phyloP scores from a whole-genome alignment of 1,284 basidiomycete species.

The Malassezia brasiliensis region DNA sequence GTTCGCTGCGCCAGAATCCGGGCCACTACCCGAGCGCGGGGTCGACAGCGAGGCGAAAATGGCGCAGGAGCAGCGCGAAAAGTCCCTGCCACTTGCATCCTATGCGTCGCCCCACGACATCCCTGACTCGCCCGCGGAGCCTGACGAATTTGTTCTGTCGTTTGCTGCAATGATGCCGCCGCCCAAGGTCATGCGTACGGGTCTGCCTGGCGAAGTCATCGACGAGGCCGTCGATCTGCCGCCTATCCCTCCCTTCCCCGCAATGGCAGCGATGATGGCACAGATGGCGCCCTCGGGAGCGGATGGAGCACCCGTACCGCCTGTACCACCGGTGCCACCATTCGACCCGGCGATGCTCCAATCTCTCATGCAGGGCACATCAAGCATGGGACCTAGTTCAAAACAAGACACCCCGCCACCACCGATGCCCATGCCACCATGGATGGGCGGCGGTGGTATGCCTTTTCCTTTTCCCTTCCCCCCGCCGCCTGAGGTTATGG shows the following conservation, averaged over 20 bases:
- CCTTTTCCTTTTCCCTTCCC: constrained; percentile 16
- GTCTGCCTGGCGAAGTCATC: not conserved
- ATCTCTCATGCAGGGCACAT: not conserved
- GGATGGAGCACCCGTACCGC: not conserved
- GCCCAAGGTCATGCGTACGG: not conserved
- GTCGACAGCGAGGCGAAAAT: constrained; percentile 6
- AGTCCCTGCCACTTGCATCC: not conserved
- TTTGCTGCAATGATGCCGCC: constrained; percentile 1
- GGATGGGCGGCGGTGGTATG: not conserved
- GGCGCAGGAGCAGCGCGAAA: constrained; percentile 15
- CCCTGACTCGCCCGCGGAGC: constrained; percentile 9
- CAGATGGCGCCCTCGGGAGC: not conserved
- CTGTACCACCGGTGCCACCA: constrained; percentile 9
- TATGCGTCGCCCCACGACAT: constrained; percentile 6
- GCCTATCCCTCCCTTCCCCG: not conserved
- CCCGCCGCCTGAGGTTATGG: constrained; percentile 4
- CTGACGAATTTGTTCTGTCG: constrained; percentile 4
- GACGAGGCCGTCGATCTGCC: not conserved
- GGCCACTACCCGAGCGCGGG: not conserved
- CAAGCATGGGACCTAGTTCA: not conserved
- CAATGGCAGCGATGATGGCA: not conserved
- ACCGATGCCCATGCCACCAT: constrained; percentile 6
- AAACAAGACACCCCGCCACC: not conserved
- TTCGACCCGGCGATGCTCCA: not conserved
- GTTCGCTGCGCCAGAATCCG: not conserved